Conservation (phyloP, 768 basidiomycete species). For the Dacryopinax spathularia region DNA sequence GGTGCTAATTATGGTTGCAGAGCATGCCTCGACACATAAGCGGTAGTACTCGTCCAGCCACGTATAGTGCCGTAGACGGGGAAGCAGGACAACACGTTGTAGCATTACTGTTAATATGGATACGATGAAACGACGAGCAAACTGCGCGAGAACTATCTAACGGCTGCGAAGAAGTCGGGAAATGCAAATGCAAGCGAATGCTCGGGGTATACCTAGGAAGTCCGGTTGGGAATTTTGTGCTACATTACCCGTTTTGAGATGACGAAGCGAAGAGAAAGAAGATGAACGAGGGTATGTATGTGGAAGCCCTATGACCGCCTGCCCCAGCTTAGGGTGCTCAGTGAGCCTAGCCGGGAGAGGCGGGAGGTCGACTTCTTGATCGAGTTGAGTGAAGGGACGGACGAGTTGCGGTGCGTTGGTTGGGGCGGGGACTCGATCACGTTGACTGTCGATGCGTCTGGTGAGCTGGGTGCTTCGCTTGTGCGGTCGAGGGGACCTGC, state of each 20-base stretch:
- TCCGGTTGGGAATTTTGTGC: not conserved
- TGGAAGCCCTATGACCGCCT: not conserved
- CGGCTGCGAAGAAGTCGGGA: not conserved
- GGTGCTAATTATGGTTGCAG: not conserved
- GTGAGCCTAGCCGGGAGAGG: not conserved
- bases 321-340: not conserved
- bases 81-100: too few relatives aligned
- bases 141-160: not conserved
- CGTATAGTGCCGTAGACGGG: too few relatives aligned
- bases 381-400: not conserved
- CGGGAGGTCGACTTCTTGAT: not conserved
- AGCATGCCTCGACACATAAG: not conserved
- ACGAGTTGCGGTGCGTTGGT: not conserved
- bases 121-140: not conserved
- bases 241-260: not conserved
- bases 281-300: not conserved
- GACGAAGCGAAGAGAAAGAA: not conserved
- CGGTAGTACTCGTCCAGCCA: not conserved
- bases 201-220: slow-evolving; percentile 1
- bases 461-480: slow-evolving; percentile 6
- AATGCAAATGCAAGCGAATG: not conserved
- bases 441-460: slow-evolving; percentile 8
- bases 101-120: not conserved
- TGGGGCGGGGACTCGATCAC: not conserved
- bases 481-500: slow-evolving; percentile 51